Evolutionary conservation across 306 rosid species (phyloP).

Genomic region (Abrus precatorius): DNA sequence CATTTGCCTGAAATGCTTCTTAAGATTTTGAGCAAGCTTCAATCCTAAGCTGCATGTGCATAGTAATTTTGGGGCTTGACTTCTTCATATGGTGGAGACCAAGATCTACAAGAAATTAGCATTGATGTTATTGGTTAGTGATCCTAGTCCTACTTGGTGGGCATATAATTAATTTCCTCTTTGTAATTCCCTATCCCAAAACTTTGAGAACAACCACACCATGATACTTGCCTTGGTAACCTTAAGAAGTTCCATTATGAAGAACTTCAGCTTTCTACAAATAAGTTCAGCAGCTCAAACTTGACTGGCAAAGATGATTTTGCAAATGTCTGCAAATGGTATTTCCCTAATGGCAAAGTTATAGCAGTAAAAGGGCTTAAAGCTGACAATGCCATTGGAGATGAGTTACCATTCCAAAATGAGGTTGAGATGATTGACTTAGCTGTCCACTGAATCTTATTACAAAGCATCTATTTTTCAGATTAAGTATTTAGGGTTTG

Average conservation of each 20-base stretch:
- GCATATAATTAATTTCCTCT: constrained; percentile 4
- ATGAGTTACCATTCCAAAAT: constrained; percentile 89
- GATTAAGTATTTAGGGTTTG: constrained; percentile 58
- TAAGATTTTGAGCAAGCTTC: constrained; percentile 73
- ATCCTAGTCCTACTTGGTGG: constrained; percentile 11
- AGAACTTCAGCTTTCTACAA: constrained; percentile 92
- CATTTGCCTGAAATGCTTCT: constrained; percentile 39
- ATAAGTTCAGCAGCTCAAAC: constrained; percentile 88
- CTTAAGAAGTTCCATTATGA: constrained; percentile 80
- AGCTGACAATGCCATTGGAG: constrained; percentile 87
- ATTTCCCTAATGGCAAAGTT: constrained; percentile 76
- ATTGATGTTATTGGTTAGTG: constrained; percentile 84
- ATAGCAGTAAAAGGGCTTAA: constrained; percentile 91
- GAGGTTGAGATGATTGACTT: constrained; percentile 98
- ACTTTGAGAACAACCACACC: constrained; percentile 73
- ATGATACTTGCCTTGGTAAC: constrained; percentile 90
- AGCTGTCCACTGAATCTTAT: constrained; percentile 95
- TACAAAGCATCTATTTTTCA: constrained; percentile 57
- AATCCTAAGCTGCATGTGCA: constrained; percentile 79
- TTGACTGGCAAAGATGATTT: constrained; percentile 91
- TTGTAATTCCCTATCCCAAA: not conserved
- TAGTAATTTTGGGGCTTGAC: constrained; percentile 76
- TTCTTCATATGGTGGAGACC: constrained; percentile 93
- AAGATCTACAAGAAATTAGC: constrained; percentile 82
- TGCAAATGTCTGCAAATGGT: constrained; percentile 95